Evolutionary conservation across 2,329 filamentous ascomycete genomes (phyloP), one percentile per base, ranked within the genome.

Genomic region (Leptographium procerum): DNA sequence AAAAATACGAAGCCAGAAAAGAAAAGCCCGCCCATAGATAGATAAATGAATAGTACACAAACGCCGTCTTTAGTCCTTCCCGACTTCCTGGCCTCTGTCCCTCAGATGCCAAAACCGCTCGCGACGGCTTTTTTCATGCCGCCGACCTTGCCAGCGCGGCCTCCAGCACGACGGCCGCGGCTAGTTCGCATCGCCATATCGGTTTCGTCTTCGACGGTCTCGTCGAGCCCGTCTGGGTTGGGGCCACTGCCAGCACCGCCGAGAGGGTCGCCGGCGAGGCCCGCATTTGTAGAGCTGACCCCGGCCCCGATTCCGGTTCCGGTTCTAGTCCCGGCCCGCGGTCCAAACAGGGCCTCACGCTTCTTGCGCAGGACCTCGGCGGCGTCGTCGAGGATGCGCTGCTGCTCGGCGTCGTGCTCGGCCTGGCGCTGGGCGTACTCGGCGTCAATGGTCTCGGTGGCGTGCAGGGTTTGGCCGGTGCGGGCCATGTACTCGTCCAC

Each of bases 401-500:
- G 70, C 61, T 75, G 68, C 60, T 73, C 70, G 24, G 72, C 74
- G 61, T 75, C 70, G 61, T 79, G 75, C 65, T 77, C 73, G 55
- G 70, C 68, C 58, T 73, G 71, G 26, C 74, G 69, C 53, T 63
- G 62, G 26, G 69, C 69, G 55, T 74, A 77, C 68, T 84, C 82
- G 11, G 76, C 80, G 64, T 80, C 73, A 63, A 84, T 81, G 54
- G 71, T 73, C 66, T 78, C 80, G 24, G 83, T 76, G 48, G 77
- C 73, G 65, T 80, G 77, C 64, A 82, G 81, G 68, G 80, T 76
- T 55, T 73, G 67, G 31, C 76, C 77, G 0, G 79, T 78, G 53
- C 76, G 71, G n/a, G 73, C 71, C 66, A 80, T 76, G 72, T 84
- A 85, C 69, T 83, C 80, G 36, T 83, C 80, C 29, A 86, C 71